Conservation (phyloP, 225 moss, liverwort and hornwort genomes). For the Physcomitrium patens region DNA sequence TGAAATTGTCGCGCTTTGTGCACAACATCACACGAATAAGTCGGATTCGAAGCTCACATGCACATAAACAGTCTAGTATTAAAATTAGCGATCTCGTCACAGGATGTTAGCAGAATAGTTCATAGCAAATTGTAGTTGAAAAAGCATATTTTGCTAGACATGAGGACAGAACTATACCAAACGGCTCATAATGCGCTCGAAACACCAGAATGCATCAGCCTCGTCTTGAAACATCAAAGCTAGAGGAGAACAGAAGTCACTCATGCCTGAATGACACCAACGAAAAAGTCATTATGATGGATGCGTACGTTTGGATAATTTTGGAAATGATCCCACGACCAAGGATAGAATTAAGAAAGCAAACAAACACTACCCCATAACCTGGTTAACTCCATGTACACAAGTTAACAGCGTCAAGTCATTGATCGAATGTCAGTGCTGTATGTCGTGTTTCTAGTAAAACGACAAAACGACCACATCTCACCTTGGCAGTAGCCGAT, state of each 20-base stretch:
- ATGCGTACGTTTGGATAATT: not conserved
- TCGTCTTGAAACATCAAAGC: slow-evolving; percentile 80
- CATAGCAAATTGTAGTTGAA: not conserved
- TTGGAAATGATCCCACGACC: too few species aligned
- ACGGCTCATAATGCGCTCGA: slow-evolving; percentile 92
- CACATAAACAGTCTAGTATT: slow-evolving; percentile 27
- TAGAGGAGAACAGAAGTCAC: slow-evolving; percentile 92
- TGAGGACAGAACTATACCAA: slow-evolving; percentile 66
- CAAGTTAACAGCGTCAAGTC: not conserved
- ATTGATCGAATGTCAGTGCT: not conserved
- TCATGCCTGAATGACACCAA: slow-evolving; percentile 72
- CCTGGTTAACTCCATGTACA: not conserved
- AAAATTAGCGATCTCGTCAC: not conserved
- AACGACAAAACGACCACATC: not conserved
- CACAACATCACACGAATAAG: too few species aligned
- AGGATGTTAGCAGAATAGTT: not conserved
- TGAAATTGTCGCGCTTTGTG: too few species aligned
- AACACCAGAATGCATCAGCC: slow-evolving; percentile 99
- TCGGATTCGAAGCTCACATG: too few species aligned
- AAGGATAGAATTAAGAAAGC: too few species aligned
- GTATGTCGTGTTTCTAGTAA: not conserved
- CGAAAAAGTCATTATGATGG: slow-evolving; percentile 1
- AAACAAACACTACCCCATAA: too few species aligned
- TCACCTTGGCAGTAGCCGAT: slow-evolving; percentile 99
- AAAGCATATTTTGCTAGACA: not conserved